Evolutionary conservation across 805 yeast species (phyloP).

Genomic region (Yarrowia sp.): DNA sequence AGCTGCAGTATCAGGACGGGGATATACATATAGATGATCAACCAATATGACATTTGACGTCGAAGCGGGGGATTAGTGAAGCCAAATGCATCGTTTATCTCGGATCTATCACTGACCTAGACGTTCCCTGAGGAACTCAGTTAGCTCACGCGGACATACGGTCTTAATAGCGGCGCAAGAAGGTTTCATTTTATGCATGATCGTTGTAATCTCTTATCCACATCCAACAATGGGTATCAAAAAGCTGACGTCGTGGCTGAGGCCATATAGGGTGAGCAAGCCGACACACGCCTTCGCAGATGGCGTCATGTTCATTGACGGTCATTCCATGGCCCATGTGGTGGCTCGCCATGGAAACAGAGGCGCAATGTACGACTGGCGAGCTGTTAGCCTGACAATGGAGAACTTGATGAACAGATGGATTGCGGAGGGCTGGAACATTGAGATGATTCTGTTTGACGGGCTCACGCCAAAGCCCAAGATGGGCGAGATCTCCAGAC

Average conservation of each 20-base stretch:
- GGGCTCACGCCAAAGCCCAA: neutral
- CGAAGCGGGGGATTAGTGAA: too few species aligned
- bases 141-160: too few species aligned
- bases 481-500: neutral
- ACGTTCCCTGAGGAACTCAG: too few species aligned
- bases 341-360: neutral
- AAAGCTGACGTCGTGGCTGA: neutral
- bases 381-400: neutral
- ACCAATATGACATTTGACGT: too few species aligned
- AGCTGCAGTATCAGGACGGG: too few species aligned
- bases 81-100: too few species aligned
- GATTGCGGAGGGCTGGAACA: neutral
- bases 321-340: neutral
- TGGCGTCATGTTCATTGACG: conserved; percentile 14
- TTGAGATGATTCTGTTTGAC: conserved; percentile 1
- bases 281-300: neutral
- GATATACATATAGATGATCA: too few species aligned
- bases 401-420: neutral
- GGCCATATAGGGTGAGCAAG: neutral
- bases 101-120: too few species aligned
- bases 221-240: neutral
- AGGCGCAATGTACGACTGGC: neutral
- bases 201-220: too few species aligned
- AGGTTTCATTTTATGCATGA: too few species aligned
- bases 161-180: too few species aligned